These are phyloP conservation scores for Mycena galopus DNA, from an alignment of 768 basidiomycete genomes.

Conservation along the genomic window DNA sequence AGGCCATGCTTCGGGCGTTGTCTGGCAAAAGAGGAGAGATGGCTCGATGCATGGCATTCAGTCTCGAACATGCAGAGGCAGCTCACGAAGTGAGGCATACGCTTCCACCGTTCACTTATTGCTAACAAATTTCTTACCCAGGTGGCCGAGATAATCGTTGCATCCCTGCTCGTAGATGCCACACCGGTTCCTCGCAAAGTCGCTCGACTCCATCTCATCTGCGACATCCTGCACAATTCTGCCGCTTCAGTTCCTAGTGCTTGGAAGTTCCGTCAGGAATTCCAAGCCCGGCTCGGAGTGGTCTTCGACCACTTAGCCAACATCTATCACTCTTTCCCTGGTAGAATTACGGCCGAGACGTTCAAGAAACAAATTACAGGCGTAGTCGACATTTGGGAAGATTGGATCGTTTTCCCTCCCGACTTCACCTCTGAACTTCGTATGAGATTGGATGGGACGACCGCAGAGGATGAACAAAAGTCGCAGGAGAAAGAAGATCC, in stretches of 20 bases:
- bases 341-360: conserved; percentile 94
- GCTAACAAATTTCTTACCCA: conserved; percentile 44
- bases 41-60: conserved; percentile 97
- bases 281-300: conserved; percentile 90
- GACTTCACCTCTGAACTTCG: conserved; percentile 86
- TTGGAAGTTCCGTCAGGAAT: conserved; percentile 97
- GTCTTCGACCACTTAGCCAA: conserved; percentile 96
- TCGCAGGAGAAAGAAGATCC: conserved; percentile 46
- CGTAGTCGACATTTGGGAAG: conserved; percentile 96
- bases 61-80: conserved; percentile 95
- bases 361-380: conserved; percentile 94
- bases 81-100: conserved; percentile 81
- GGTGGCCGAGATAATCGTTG: conserved; percentile 92
- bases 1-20: conserved; percentile 89
- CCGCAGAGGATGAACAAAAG: conserved; percentile 45
- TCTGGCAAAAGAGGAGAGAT: conserved; percentile 91
- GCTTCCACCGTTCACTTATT: neutral
- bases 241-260: conserved; percentile 94
- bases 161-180: conserved; percentile 89
- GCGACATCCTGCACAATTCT: conserved; percentile 98
- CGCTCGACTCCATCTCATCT: conserved; percentile 93
- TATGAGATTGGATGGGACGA: conserved; percentile 76
- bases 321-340: conserved; percentile 96
- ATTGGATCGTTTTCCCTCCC: conserved; percentile 96
- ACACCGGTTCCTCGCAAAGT: conserved; percentile 98